Evolutionary conservation across 2,329 filamentous ascomycete species (phyloP).

Genomic region (Sporothrix sp.): DNA sequence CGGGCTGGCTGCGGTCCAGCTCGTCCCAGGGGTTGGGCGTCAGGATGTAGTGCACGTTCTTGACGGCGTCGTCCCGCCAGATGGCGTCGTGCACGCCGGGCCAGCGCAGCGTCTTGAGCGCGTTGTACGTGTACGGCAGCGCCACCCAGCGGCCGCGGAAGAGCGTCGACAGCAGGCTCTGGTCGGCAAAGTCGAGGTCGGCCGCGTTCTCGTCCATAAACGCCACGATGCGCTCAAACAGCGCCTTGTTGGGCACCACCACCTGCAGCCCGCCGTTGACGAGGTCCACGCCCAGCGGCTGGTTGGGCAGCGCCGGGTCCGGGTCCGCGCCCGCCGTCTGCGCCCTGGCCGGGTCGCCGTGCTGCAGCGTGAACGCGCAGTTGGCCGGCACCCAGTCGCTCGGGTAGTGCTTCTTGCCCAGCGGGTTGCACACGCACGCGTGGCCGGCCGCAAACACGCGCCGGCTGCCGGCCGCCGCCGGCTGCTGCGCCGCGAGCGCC

Average conservation of each 20-base stretch:
- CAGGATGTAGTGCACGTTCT: constrained; percentile 53
- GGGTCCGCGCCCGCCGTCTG: constrained; percentile 37
- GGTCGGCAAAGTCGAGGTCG: constrained; percentile 49
- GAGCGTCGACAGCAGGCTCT: constrained; percentile 46
- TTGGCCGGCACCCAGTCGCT: constrained; percentile 51
- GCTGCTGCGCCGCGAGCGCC: constrained; percentile 15
- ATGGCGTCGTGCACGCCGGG: constrained; percentile 43
- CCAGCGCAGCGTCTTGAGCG: constrained; percentile 47
- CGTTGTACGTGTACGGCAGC: constrained; percentile 53
- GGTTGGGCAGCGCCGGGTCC: constrained; percentile 26
- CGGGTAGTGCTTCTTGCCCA: constrained; percentile 71
- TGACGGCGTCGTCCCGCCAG: constrained; percentile 48
- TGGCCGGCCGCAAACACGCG: constrained; percentile 74
- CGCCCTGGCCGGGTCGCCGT: constrained; percentile 33
- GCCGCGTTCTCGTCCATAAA: constrained; percentile 38
- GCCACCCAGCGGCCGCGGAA: constrained; percentile 47
- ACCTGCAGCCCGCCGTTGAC: constrained; percentile 50
- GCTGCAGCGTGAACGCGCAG: constrained; percentile 45
- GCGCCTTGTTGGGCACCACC: constrained; percentile 38
- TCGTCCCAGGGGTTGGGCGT: constrained; percentile 52
- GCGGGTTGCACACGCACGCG: constrained; percentile 78
- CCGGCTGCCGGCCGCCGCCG: constrained; percentile 29
- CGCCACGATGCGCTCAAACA: constrained; percentile 41
- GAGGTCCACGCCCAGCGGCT: constrained; percentile 37
- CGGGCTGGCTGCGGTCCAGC: constrained; percentile 29